A percentile compares a stretch with the other conserved stretches of the same genome.
Conservation (phyloP, 805 yeast genomes). For the Metschnikowia peoriensis region DNA sequence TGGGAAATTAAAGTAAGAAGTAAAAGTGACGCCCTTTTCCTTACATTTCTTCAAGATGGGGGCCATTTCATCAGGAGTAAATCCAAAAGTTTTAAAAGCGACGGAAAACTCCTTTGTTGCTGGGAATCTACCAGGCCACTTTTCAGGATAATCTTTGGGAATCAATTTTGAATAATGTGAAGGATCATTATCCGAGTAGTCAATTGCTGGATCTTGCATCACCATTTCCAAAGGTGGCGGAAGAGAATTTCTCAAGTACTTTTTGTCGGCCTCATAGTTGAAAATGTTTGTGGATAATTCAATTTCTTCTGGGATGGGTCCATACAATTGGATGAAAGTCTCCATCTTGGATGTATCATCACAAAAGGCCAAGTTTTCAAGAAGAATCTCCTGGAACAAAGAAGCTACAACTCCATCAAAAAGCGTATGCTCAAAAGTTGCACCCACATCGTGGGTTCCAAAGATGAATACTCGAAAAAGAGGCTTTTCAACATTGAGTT, state of each 20-base stretch:
- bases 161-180: slow-evolving; percentile 21
- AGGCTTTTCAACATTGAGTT: slow-evolving; percentile 24
- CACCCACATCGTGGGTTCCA: slow-evolving; percentile 24
- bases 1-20: slow-evolving; percentile 32
- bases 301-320: slow-evolving; percentile 6
- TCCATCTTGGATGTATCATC: slow-evolving; percentile 8
- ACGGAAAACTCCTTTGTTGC: slow-evolving; percentile 14
- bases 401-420: slow-evolving; percentile 39
- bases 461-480: slow-evolving; percentile 28
- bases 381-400: slow-evolving; percentile 33
- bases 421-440: slow-evolving; percentile 36
- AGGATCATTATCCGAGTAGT: slow-evolving; percentile 26
- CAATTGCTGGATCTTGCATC: slow-evolving; percentile 25
- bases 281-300: slow-evolving; percentile 19
- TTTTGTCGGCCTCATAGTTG: slow-evolving; percentile 21
- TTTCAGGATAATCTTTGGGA: slow-evolving; percentile 21
- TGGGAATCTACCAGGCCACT: slow-evolving; percentile 33
- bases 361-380: slow-evolving; percentile 26
- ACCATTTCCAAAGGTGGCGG: slow-evolving; percentile 37
- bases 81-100: slow-evolving; percentile 28
- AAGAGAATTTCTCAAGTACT: slow-evolving; percentile 24
- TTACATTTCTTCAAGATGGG: slow-evolving; percentile 28
- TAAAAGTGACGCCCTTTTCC: slow-evolving; percentile 29
- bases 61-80: slow-evolving; percentile 25
- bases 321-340: slow-evolving; percentile 12